Evolutionary conservation across 2,329 filamentous ascomycete species (phyloP), one percentile per base, ranked within the genome.

Genomic region (Aspergillus alliaceus): DNA sequence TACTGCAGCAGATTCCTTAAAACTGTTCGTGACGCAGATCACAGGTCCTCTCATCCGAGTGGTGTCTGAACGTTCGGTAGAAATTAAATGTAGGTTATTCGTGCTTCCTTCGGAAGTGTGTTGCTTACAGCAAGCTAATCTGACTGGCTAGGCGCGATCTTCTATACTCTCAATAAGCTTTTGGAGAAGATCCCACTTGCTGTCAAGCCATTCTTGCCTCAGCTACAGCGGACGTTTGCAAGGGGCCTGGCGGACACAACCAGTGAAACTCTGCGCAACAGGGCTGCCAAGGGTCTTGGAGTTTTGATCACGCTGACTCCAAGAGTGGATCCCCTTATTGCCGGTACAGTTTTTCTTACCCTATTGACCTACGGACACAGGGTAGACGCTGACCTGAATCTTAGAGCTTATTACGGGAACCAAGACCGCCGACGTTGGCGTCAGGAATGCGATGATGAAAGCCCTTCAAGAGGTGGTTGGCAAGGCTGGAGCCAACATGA

Each of bases 41-140:
- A 98, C 96, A 5, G 95, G 95, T 71, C 95, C 96, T 22, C 85
- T 99, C 53, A 99, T 99, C 74, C 90, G 95, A 84, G 93, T 98
- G 22, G 93, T 99, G 18, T 97, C 95, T 5, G 95, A 99, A 75
- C 87, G 93, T 61, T 96, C 95, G 2, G 92, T 92, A 2, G 96
- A 99, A 51, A 92, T 99, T 75, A 98, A 96, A 79, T 79, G 78
- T 77, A 73, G 60, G 71, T 29, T 53, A 37, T 22, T 51, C 48
- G 3, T 24, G 15, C 34, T 22, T 25, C 31, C 22, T 15, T 34
- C 18, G 22, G 20, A 27, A 46, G 25, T 46, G 15, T 14, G 22
- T 31, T 50, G 8, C 39, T 22, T 44, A 34, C 42, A 32, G 34
- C 9, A 35, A 34, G 20, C 67, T 73, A 62, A 73, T 49, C 3